phyloP scores from a whole-genome alignment of 1,284 basidiomycete genomes.

The Melampsora larici-populina region DNA sequence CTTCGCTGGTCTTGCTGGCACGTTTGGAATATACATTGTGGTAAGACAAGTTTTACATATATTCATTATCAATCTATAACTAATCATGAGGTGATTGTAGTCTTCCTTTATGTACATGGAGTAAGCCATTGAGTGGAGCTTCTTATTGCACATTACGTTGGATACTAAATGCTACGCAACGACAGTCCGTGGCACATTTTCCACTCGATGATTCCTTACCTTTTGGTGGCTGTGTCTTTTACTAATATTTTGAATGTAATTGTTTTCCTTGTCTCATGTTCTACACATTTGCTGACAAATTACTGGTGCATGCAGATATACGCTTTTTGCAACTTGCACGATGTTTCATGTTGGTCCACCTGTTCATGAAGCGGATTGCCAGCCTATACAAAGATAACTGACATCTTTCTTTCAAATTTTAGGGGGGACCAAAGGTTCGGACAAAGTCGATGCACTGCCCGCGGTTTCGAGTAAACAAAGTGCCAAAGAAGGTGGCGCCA shows the following conservation, averaged over 20 bases:
- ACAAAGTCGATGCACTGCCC: slow-evolving; percentile 90
- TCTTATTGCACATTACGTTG: neutral
- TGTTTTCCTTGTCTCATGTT: neutral
- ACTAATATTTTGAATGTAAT: slow-evolving; percentile 69
- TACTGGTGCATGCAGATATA: slow-evolving; percentile 64
- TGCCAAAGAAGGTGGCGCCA: slow-evolving; percentile 64
- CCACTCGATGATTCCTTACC: slow-evolving; percentile 60
- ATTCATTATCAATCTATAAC: neutral
- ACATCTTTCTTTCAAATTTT: slow-evolving; percentile 54
- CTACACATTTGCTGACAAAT: neutral
- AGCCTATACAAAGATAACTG: no score
- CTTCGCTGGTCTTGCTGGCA: slow-evolving; percentile 81
- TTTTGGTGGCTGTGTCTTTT: slow-evolving; percentile 78
- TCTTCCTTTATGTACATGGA: slow-evolving; percentile 42
- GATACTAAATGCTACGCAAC: no score
- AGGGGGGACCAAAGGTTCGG: slow-evolving; percentile 94
- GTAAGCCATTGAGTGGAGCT: slow-evolving; percentile 17
- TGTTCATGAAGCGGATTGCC: neutral
- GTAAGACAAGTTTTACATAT: neutral
- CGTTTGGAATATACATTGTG: slow-evolving; percentile 62
- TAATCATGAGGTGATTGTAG: neutral
- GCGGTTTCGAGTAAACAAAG: slow-evolving; percentile 77
- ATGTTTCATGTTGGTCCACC: slow-evolving; percentile 53
- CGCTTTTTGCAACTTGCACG: slow-evolving; percentile 91
- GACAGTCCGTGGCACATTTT: slow-evolving; percentile 91